Percentiles rank a stretch among this genome's conserved stretches.
phyloP scores from a whole-genome alignment of 2,329 filamentous ascomycete genomes.

The Fusarium pseudocircinatum region DNA sequence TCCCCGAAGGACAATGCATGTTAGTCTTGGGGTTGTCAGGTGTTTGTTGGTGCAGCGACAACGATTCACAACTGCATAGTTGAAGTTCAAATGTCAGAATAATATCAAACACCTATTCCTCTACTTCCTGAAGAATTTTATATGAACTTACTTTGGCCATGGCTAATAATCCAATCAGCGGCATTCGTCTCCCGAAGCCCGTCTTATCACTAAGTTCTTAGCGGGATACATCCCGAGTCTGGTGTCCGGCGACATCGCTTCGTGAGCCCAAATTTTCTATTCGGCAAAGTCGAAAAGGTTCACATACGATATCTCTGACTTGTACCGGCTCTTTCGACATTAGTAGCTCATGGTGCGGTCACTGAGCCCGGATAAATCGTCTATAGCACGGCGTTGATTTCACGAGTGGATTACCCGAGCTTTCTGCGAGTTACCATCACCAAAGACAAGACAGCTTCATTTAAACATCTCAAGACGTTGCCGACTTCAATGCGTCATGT shows the following conservation, averaged over 20 bases:
- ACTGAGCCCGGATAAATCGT: background rate
- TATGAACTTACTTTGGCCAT: background rate
- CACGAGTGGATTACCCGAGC: constrained; percentile 40
- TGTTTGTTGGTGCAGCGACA: constrained; percentile 4
- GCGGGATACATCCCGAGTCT: constrained; percentile 24
- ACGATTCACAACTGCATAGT: background rate
- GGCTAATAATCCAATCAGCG: background rate
- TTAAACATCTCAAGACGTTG: background rate
- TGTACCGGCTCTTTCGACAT: background rate
- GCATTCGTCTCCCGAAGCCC: constrained; percentile 16
- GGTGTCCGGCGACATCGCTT: constrained; percentile 5
- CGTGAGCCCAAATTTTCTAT: background rate
- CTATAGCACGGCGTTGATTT: background rate
- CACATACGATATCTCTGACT: too few species aligned
- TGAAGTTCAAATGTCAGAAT: too few species aligned
- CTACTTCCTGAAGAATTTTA: background rate
- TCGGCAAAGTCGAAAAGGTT: background rate
- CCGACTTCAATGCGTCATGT: constrained; percentile 48
- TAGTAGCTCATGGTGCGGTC: background rate
- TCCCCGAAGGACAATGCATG: constrained; percentile 21
- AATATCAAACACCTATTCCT: background rate
- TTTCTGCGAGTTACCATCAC: constrained; percentile 36
- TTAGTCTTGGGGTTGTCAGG: background rate
- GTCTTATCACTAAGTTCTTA: constrained; percentile 9
- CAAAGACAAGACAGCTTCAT: constrained; percentile 6